These are phyloP conservation scores for Tetrahymena thermophila DNA, from an alignment of 73 alveolate species.

Conservation along the genomic window DNA sequence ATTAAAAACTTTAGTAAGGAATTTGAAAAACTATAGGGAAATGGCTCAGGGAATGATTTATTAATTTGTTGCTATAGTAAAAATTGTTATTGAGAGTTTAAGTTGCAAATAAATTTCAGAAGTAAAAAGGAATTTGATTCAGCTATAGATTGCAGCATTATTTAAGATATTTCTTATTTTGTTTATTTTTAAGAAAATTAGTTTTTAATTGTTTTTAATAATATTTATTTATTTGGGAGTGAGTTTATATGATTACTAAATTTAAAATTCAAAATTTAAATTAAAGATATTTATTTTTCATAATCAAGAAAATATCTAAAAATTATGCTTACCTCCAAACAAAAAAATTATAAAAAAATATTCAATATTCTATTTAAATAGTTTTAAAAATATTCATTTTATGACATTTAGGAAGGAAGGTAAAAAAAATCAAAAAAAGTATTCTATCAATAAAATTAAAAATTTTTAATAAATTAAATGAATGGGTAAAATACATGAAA, in stretches of 20 bases:
- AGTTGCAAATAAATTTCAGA: neutral
- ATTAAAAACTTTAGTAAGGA: neutral
- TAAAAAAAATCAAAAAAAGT: no score
- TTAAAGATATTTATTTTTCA: neutral
- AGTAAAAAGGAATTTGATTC: neutral
- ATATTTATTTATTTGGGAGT: neutral
- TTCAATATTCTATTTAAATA: no score
- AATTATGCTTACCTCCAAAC: no score
- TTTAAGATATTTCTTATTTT: neutral
- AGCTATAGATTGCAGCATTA: neutral
- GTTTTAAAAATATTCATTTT: no score
- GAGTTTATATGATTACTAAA: no score
- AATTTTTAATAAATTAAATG: no score
- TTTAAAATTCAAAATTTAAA: no score
- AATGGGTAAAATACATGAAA: no score
- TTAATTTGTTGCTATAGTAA: neutral
- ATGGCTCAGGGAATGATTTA: neutral
- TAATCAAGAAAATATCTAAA: no score
- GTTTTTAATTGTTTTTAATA: neutral
- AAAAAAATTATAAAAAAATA: no score
- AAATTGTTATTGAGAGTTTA: neutral
- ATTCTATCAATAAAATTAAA: no score
- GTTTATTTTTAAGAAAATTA: neutral
- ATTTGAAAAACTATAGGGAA: neutral
- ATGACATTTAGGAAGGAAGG: no score